Evolutionary conservation across 495 filamentous ascomycete genomes (phyloP).

Genomic region (Echria macrotheca): DNA sequence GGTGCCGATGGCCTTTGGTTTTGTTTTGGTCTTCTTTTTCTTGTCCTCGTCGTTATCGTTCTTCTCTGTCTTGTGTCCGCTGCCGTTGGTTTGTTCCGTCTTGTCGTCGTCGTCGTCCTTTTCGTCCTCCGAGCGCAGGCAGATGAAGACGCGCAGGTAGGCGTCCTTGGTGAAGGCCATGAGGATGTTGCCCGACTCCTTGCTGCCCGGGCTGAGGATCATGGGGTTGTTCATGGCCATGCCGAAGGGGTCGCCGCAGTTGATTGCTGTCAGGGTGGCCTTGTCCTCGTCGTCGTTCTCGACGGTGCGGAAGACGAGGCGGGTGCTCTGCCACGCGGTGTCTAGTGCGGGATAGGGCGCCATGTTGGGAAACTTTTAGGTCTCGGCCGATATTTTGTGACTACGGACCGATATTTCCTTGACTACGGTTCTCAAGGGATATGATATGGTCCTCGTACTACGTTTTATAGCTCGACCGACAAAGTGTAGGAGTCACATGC

Average conservation of each 20-base stretch:
- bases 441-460: too few species aligned
- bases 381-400: too few species aligned
- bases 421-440: too few species aligned
- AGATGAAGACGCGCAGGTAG: conserved; percentile 38
- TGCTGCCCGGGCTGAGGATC: conserved; percentile 21
- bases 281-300: conserved; percentile 29
- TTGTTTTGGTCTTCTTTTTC: neutral
- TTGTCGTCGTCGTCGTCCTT: too few species aligned
- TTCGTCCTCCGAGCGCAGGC: conserved; percentile 22
- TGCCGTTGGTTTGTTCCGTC: too few species aligned
- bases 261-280: conserved; percentile 20
- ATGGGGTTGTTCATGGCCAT: conserved; percentile 20
- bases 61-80: neutral
- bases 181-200: conserved; percentile 6
- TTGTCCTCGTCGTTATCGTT: neutral
- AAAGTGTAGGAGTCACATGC: too few species aligned
- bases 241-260: conserved; percentile 22
- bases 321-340: conserved; percentile 26
- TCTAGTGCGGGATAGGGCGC: neutral
- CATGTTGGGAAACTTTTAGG: too few species aligned
- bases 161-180: conserved; percentile 25
- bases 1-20: conserved; percentile 15
- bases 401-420: too few species aligned
- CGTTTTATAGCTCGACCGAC: too few species aligned
- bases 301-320: conserved; percentile 33